A percentile compares a stretch with the other conserved stretches of the same genome.
These are phyloP conservation scores for Candida tropicalis DNA, from an alignment of 1,139 yeast species.

Conservation along the genomic window DNA sequence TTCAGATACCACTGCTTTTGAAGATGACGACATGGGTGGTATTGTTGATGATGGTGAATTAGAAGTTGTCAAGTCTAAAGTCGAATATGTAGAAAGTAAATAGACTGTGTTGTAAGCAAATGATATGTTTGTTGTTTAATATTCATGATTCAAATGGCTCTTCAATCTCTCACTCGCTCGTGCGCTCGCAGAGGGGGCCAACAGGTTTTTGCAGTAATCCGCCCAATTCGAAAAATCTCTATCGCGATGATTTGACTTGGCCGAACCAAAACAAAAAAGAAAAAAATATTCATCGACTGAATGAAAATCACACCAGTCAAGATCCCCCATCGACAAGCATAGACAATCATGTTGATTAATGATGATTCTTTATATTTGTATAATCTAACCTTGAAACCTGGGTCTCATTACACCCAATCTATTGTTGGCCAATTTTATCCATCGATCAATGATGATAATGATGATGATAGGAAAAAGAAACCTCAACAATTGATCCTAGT, in stretches of 20 bases:
- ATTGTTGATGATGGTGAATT: conserved; percentile 30
- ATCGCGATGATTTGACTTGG: no score
- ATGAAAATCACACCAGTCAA: no score
- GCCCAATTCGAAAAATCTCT: no score
- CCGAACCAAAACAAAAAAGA: no score
- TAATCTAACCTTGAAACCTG: conserved; percentile 63
- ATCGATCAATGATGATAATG: neutral
- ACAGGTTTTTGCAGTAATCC: no score
- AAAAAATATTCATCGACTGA: neutral
- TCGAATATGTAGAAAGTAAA: conserved; percentile 15
- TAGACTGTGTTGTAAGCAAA: neutral
- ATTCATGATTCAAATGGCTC: neutral
- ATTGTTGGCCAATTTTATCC: conserved; percentile 73
- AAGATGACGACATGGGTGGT: conserved; percentile 37
- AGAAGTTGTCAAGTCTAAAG: conserved; percentile 23
- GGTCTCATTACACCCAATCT: conserved; percentile 55
- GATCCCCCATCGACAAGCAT: conserved; percentile 1
- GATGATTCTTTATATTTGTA: conserved; percentile 58
- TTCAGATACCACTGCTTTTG: conserved; percentile 47
- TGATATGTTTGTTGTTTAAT: no score
- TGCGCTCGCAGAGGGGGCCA: no score
- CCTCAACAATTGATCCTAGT: conserved; percentile 69
- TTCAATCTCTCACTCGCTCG: no score
- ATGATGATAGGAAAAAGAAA: conserved; percentile 26
- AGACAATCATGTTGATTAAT: conserved; percentile 13